Conservation (phyloP, 306 rosid species). For the Oemleria cerasiformis region DNA sequence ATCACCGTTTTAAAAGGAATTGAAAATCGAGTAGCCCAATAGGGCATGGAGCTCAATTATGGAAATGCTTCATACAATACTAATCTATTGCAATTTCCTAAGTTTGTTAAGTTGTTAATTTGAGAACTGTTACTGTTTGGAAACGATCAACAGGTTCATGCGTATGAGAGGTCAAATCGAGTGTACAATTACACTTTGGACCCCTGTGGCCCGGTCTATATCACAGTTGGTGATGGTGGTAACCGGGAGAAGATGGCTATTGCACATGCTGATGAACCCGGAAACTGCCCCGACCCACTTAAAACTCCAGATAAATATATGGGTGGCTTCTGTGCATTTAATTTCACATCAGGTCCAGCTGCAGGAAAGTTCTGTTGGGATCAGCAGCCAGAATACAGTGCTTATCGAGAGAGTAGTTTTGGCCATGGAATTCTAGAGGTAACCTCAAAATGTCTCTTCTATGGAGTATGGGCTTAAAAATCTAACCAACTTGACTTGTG, state of each 20-base stretch:
- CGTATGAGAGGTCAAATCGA: constrained; percentile 87
- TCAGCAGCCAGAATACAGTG: constrained; percentile 80
- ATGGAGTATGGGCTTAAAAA: background rate
- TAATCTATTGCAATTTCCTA: too few relatives aligned
- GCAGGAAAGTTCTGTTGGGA: constrained; percentile 92
- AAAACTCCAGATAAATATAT: constrained; percentile 46
- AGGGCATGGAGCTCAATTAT: background rate
- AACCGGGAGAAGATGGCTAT: constrained; percentile 79
- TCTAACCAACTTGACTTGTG: background rate
- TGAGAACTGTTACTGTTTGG: constrained; percentile 7
- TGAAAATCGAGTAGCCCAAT: background rate
- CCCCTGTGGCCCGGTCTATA: constrained; percentile 77
- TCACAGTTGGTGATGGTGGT: constrained; percentile 86
- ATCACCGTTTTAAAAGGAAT: background rate
- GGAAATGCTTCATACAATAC: background rate
- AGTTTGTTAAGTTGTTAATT: background rate
- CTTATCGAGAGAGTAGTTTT: constrained; percentile 88
- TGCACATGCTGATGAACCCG: constrained; percentile 77
- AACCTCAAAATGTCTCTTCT: background rate
- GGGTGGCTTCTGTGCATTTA: constrained; percentile 73
- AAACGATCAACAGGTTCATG: constrained; percentile 63
- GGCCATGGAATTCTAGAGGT: constrained; percentile 98
- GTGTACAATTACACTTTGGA: constrained; percentile 86
- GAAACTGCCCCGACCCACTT: constrained; percentile 78
- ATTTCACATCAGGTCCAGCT: constrained; percentile 86